Evolutionary conservation across 2,329 filamentous ascomycete species (phyloP).

Genomic region (Xylaria sp.): DNA sequence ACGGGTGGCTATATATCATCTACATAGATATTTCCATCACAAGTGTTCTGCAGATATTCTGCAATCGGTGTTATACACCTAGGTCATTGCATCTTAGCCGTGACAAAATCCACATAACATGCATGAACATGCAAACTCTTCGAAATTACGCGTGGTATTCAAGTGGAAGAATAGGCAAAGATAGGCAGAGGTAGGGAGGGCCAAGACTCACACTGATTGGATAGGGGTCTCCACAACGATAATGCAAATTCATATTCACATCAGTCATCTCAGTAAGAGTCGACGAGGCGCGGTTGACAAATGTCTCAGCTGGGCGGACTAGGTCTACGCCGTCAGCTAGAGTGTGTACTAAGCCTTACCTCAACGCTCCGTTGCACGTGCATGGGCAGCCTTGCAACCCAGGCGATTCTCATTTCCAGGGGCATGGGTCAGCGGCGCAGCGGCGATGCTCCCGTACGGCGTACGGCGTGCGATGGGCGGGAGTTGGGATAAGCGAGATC

Average conservation of each 20-base stretch:
- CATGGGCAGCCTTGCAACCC: slow-evolving; percentile 23
- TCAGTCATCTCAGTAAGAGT: slow-evolving; percentile 8
- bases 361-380: slow-evolving; percentile 13
- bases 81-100: not conserved
- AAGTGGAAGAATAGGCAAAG: not conserved
- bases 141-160: not conserved
- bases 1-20: too few relatives aligned
- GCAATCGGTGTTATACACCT: too few relatives aligned
- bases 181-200: not conserved
- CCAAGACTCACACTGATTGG: not conserved
- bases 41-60: too few relatives aligned
- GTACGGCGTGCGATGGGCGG: not conserved
- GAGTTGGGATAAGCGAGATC: not conserved
- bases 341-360: slow-evolving; percentile 30
- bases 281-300: slow-evolving; percentile 23
- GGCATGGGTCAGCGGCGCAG: not conserved
- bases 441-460: slow-evolving; percentile 7
- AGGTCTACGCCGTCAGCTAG: slow-evolving; percentile 9
- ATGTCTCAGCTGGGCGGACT: slow-evolving; percentile 16
- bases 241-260: slow-evolving; percentile 22
- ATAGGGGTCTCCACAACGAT: slow-evolving; percentile 1
- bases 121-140: not conserved
- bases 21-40: too few relatives aligned
- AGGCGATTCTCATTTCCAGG: slow-evolving; percentile 10
- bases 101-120: not conserved